phyloP scores from a whole-genome alignment of 1,284 basidiomycete genomes.

The Pseudozyma pruni region DNA sequence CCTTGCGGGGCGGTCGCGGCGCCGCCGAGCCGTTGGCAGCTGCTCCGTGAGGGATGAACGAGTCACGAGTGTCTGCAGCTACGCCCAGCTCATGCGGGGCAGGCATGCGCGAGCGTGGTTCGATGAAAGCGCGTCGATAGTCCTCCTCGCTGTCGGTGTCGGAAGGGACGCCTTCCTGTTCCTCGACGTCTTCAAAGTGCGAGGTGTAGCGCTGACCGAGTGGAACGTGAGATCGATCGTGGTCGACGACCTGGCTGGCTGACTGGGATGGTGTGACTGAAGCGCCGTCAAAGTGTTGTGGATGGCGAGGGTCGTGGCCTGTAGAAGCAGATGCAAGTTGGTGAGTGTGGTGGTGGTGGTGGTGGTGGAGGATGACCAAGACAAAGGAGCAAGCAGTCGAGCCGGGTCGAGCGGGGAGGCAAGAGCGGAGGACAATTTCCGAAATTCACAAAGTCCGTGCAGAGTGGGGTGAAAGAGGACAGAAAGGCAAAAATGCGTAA shows the following conservation, averaged over 20 bases:
- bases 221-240: conserved; percentile 38
- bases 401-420: neutral
- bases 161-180: conserved; percentile 45
- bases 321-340: neutral
- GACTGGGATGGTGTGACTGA: conserved; percentile 68
- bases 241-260: conserved; percentile 66
- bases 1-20: conserved; percentile 28
- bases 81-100: conserved; percentile 48
- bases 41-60: conserved; percentile 35
- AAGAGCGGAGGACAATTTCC: neutral
- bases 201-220: conserved; percentile 49
- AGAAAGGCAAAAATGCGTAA: conserved; percentile 2
- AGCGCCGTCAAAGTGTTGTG: conserved; percentile 58
- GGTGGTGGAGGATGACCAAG: neutral
- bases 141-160: conserved; percentile 55
- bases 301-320: conserved; percentile 27
- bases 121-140: conserved; percentile 49
- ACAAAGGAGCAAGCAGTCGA: no score
- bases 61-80: conserved; percentile 41
- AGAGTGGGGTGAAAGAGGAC: neutral
- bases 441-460: conserved; percentile 5
- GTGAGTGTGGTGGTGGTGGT: neutral
- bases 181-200: conserved; percentile 56
- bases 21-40: conserved; percentile 19
- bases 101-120: conserved; percentile 45